Evolutionary conservation across 2,329 filamentous ascomycete species (phyloP), one percentile per base, ranked within the genome.

Genomic region (Alternaria sp.): DNA sequence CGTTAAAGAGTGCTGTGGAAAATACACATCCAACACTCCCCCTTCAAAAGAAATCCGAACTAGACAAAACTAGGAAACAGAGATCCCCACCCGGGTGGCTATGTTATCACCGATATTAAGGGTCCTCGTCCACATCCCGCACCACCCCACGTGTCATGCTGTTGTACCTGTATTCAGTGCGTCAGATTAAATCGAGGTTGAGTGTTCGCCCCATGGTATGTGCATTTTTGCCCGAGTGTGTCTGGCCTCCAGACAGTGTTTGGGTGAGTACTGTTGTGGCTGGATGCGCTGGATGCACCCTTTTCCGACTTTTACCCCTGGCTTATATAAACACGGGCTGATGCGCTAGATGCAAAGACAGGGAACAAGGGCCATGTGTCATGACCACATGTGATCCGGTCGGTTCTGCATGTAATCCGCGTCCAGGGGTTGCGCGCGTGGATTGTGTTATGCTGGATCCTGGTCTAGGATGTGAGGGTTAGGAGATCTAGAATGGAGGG

Each of bases 281-380:
- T 43, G 50, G n/a, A 25, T 40, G 36, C 36, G 18, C 34, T 38
- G n/a, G 36, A 40, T 53, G 9, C 7, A 25, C 9, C 11, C 14
- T 43, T 16, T 44, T 30, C 27, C 18, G 51, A 44, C 27, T 18
- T 25, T 38, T 50, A 38, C 44, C 54, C 54, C 44, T 41, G 54
- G 54, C 25, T 56, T 56, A 41, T 36, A 20, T 50, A 56, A 41
- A 9, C n/a, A 12, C 12, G 41, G 22, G n/a, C 50, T 27, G 50
- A 11, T n/a, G 40, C 12, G 40, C 20, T 25, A 12, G 40, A 43
- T 43, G 40, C 40, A 43, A 22, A 25, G 40, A 43, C 40, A 43
- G 20, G 20, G 40, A 41, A 43, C 20, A 43, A 25, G 40, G 20
- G 40, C 40, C 25, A 7, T 6, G 20, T 49, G 46, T 16, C 46